phyloP scores from a whole-genome alignment of 148 eudicot species.

The Gaultheria prostrata region DNA sequence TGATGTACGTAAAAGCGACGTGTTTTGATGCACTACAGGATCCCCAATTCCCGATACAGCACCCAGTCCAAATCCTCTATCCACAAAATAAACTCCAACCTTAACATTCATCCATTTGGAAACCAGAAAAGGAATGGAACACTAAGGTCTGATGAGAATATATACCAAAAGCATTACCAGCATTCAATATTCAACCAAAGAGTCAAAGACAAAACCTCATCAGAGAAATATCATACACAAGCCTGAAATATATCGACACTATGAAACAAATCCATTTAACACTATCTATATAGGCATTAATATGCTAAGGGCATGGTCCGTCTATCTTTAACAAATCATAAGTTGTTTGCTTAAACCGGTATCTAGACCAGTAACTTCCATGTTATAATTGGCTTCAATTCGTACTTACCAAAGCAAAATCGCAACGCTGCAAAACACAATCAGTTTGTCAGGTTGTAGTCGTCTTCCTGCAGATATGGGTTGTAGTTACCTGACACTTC shows the following conservation, averaged over 20 bases:
- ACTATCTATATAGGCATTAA: slow-evolving; percentile 11
- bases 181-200: slow-evolving; percentile 9
- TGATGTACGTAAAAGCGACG: neutral
- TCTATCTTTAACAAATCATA: neutral
- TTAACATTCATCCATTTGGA: neutral
- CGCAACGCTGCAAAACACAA: neutral
- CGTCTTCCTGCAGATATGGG: slow-evolving; percentile 48
- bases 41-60: neutral
- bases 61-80: neutral
- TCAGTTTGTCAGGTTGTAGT: slow-evolving; percentile 62
- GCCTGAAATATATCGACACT: neutral
- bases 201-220: slow-evolving; percentile 1
- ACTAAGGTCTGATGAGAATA: neutral
- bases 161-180: neutral
- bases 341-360: slow-evolving; percentile 14
- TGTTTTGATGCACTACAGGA: neutral
- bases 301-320: neutral
- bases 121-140: neutral
- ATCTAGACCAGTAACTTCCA: slow-evolving; percentile 42
- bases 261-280: neutral
- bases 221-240: slow-evolving; percentile 2
- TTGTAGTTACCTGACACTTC: slow-evolving; percentile 54
- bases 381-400: slow-evolving; percentile 33
- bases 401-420: slow-evolving; percentile 10
- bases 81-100: neutral